Percentiles rank a stretch among this genome's conserved stretches.
Conservation (phyloP, 306 rosid genomes). For the Quercus glauca region DNA sequence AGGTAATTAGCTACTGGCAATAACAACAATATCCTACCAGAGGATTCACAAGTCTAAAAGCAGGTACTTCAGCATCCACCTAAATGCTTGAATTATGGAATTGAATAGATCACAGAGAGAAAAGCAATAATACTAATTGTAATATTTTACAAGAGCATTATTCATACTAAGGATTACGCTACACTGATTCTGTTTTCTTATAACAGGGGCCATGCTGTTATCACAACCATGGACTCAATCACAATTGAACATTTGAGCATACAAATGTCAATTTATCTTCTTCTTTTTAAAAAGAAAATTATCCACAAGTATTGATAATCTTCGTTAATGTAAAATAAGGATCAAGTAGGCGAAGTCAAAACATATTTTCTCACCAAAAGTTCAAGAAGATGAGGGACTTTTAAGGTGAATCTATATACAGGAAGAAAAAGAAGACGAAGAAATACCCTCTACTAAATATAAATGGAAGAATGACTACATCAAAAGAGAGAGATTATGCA, state of each 20-base stretch:
- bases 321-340: not conserved
- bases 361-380: not conserved
- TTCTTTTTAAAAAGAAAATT: not conserved
- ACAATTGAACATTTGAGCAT: not conserved
- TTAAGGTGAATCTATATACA: slow-evolving; percentile 1
- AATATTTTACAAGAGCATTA: not conserved
- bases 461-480: not conserved
- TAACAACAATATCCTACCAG: not conserved
- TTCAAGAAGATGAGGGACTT: not conserved
- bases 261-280: not conserved
- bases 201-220: not conserved
- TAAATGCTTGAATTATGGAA: slow-evolving; percentile 2
- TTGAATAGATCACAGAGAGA: not conserved
- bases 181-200: not conserved
- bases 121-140: not conserved
- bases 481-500: not conserved
- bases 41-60: not conserved
- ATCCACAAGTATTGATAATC: not conserved
- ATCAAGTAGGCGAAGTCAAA: not conserved
- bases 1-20: not conserved
- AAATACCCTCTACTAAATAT: not conserved
- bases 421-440: not conserved
- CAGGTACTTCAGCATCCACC: not conserved
- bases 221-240: not conserved
- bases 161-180: not conserved